Evolutionary conservation across 2,329 filamentous ascomycete genomes (phyloP), one percentile per base, ranked within the genome.

Genomic region (Ophiocordyceps polyrhachis-furcata): DNA sequence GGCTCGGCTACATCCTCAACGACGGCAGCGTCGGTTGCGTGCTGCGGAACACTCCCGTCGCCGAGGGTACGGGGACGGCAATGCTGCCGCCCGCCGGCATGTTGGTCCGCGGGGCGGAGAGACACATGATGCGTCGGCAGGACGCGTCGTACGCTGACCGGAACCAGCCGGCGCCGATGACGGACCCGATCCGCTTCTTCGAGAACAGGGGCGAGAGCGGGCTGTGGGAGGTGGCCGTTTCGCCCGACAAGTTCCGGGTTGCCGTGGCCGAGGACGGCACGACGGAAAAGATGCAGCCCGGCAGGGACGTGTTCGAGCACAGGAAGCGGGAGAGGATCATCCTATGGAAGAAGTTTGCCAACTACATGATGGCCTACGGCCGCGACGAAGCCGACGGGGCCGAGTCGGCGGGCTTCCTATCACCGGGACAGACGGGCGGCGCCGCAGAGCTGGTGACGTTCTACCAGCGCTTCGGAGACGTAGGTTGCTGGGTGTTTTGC

Each of bases 1-100:
- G 84, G 13, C 70, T 91, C 15, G 84, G 84, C 32, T 91, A 89
- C 55, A 85, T 89, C 47, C 66, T 91, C 45, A 84, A 84, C 49
- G 82, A 89, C 51, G 83, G 84, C 28, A 86, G 79, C 49, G 79
- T 88, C 19, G 84, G 83, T 15, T 87, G 81, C 50, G 74, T 81
- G 43, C 64, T 78, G 43, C 66, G 70, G 21, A 73, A 71, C 47
- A 71, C 77, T 44, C 69, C 70, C 13, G 69, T 68, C 1, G 66
- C 65, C 1, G 66, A 70, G 43, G 70, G 69, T 25, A 63, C 62
- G 48, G 68, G 66, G 49, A 63, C 62, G 1, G 69, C 70, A 13
- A 63, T 68, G 47, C 64, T 79, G 25, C 82, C 81, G 0, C 81
- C 83, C 0, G 81, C 79, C 4, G 81, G 81, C 51, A 71, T 86